These are phyloP conservation scores for Raphanus sativus DNA, from an alignment of 345 rosid genomes.

Conservation along the genomic window DNA sequence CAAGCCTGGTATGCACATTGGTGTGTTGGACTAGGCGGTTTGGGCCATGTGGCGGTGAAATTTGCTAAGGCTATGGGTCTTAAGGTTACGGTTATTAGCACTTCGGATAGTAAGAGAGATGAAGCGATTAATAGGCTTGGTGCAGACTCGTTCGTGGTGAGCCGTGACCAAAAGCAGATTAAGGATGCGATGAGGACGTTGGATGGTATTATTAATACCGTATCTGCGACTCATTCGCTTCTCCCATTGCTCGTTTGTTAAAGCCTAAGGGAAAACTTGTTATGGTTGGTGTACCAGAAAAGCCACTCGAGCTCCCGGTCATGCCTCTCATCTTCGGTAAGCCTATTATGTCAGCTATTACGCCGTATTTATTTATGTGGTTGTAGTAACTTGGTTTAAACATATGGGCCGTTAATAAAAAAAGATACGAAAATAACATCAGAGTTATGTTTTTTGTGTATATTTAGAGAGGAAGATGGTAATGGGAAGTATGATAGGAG, in stretches of 20 bases:
- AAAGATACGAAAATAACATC: neutral
- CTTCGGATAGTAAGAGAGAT: constrained; percentile 55
- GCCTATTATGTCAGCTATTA: neutral
- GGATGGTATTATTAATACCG: constrained; percentile 58
- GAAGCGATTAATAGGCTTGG: constrained; percentile 61
- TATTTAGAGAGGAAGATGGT: constrained; percentile 46
- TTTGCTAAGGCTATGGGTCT: constrained; percentile 66
- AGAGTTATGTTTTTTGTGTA: neutral
- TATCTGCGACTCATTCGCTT: constrained; percentile 45
- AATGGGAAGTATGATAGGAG: constrained; percentile 50
- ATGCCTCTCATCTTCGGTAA: constrained; percentile 46
- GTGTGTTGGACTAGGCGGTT: constrained; percentile 67
- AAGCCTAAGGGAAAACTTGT: constrained; percentile 45
- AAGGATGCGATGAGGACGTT: constrained; percentile 39
- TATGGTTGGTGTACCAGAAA: constrained; percentile 49
- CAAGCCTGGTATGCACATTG: constrained; percentile 47
- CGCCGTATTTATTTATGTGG: neutral
- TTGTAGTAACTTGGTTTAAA: neutral
- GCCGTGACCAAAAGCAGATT: constrained; percentile 43
- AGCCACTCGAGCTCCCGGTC: constrained; percentile 54
- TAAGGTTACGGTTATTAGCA: constrained; percentile 70
- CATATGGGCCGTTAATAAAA: neutral
- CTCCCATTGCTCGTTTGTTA: constrained; percentile 44
- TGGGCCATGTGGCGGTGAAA: constrained; percentile 69
- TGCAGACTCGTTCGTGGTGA: constrained; percentile 58